Conservation (phyloP, 1,139 yeast species). For the Taphrina populina region DNA sequence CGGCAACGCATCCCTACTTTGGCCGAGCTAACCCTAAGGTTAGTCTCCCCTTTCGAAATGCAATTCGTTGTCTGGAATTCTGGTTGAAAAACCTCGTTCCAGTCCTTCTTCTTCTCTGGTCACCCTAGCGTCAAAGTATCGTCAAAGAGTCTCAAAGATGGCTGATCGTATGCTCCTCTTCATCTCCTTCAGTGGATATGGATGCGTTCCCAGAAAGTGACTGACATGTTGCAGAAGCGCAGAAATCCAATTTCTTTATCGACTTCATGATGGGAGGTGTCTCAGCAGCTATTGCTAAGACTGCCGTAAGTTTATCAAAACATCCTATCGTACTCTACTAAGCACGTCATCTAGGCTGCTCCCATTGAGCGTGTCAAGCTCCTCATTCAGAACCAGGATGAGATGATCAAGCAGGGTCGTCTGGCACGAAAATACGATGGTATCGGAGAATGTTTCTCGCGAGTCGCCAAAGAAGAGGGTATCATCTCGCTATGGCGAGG, state of each 20-base stretch:
- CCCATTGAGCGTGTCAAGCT: conserved; percentile 82
- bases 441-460: conserved; percentile 68
- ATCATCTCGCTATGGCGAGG: conserved; percentile 75
- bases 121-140: conserved; percentile 8
- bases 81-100: conserved; percentile 8
- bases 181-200: no score
- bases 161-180: conserved; percentile 12
- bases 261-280: conserved; percentile 80
- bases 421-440: conserved; percentile 64
- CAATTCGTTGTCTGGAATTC: no score
- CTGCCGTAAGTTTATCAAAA: conserved; percentile 48
- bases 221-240: conserved; percentile 10
- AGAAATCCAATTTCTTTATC: conserved; percentile 48
- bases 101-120: background rate
- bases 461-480: conserved; percentile 74
- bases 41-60: background rate
- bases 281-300: conserved; percentile 81
- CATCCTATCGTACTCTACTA: background rate
- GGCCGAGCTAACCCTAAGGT: conserved; percentile 17
- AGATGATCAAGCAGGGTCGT: conserved; percentile 80
- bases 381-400: conserved; percentile 79
- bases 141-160: conserved; percentile 13
- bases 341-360: conserved; percentile 52
- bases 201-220: no score
- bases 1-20: conserved; percentile 13